Evolutionary conservation across 2,329 filamentous ascomycete species (phyloP).

Genomic region (Metarhizium album): DNA sequence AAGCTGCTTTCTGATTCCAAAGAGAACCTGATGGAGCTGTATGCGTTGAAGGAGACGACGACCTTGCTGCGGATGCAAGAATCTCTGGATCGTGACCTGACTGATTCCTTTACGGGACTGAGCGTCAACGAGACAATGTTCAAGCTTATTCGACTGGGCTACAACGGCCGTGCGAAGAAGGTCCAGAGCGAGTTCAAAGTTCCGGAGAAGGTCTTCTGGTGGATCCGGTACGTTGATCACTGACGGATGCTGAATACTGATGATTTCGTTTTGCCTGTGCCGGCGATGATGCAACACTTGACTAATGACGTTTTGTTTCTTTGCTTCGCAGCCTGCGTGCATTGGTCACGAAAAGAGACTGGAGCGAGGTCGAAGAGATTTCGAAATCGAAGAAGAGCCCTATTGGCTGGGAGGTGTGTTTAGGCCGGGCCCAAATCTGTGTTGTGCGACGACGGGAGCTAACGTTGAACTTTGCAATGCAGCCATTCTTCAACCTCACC

Average conservation of each 20-base stretch:
- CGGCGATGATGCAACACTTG: not conserved
- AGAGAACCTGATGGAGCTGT: slow-evolving; percentile 64
- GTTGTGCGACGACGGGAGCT: not conserved
- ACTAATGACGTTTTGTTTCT: not conserved
- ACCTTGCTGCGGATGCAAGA: slow-evolving; percentile 80
- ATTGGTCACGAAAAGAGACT: slow-evolving; percentile 80
- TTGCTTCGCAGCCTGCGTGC: slow-evolving; percentile 55
- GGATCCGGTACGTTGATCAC: slow-evolving; percentile 47
- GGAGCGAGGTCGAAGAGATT: slow-evolving; percentile 84
- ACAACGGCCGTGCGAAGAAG: slow-evolving; percentile 76
- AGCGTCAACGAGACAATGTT: slow-evolving; percentile 89
- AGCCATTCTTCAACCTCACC: slow-evolving; percentile 88
- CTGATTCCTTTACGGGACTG: slow-evolving; percentile 66
- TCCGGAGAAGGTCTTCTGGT: slow-evolving; percentile 81
- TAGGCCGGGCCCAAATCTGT: not conserved
- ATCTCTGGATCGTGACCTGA: slow-evolving; percentile 72
- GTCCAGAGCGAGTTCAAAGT: slow-evolving; percentile 89
- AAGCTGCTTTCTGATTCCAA: slow-evolving; percentile 77
- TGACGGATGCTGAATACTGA: not conserved
- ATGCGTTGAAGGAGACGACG: slow-evolving; percentile 67
- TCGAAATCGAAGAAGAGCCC: slow-evolving; percentile 71
- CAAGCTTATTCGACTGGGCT: slow-evolving; percentile 71
- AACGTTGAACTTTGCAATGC: not conserved
- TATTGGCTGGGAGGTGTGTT: slow-evolving; percentile 86
- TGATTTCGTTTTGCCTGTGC: not conserved